phyloP scores from a whole-genome alignment of 345 rosid species.

The Linum lewisii region DNA sequence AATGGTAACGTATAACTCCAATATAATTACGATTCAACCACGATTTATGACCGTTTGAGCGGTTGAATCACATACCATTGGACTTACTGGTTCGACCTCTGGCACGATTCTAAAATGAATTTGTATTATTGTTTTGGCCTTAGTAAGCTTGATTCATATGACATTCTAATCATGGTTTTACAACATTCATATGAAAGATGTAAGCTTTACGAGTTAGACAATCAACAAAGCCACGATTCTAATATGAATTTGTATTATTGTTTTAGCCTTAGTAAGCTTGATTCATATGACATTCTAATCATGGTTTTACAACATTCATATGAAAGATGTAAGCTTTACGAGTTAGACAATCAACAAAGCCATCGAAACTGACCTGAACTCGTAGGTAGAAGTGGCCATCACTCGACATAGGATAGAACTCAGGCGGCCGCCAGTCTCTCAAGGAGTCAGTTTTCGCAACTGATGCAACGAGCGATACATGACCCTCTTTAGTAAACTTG shows the following conservation, averaged over 20 bases:
- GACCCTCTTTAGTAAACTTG: constrained; percentile 89
- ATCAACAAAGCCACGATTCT: not conserved
- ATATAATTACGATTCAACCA: no score
- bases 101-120: no score
- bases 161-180: not conserved
- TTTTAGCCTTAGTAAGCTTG: no score
- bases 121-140: no score
- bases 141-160: no score
- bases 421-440: constrained; percentile 64
- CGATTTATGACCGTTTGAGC: no score
- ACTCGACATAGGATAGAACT: constrained; percentile 39
- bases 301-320: not conserved
- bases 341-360: not conserved
- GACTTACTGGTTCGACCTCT: no score
- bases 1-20: no score
- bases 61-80: no score
- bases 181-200: not conserved
- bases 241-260: no score
- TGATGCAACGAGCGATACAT: constrained; percentile 54
- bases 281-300: not conserved
- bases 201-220: not conserved
- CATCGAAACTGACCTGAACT: constrained; percentile 46
- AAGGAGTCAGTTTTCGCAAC: constrained; percentile 68
- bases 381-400: constrained; percentile 68
- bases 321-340: no score